Evolutionary conservation across 805 yeast genomes (phyloP).

Genomic region (Lachancea lanzarotensis): DNA sequence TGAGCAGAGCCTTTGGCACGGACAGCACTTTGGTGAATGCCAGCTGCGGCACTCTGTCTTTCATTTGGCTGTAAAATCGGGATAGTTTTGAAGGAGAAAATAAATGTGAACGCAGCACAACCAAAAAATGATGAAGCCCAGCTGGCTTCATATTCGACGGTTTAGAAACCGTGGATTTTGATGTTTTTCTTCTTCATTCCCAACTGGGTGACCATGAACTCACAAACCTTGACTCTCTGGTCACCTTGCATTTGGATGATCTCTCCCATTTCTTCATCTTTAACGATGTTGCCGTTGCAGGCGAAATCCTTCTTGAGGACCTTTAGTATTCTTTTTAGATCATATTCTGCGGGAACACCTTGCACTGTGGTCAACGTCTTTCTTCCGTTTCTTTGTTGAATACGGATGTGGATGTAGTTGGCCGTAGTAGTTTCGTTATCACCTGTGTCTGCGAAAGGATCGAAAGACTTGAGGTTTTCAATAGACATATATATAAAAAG

Average conservation of each 20-base stretch:
- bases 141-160: too few species aligned
- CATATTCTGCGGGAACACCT: constrained; percentile 94
- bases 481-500: constrained; percentile 46
- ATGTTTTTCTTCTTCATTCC: constrained; percentile 92
- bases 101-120: not conserved
- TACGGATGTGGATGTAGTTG: constrained; percentile 95
- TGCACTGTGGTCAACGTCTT: constrained; percentile 97
- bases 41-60: too few species aligned
- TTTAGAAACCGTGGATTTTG: constrained; percentile 95
- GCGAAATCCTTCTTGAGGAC: constrained; percentile 97
- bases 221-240: constrained; percentile 94
- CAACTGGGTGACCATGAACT: constrained; percentile 79
- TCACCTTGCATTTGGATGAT: constrained; percentile 98
- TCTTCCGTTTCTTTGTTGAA: constrained; percentile 99
- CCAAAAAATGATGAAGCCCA: not conserved
- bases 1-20: too few species aligned
- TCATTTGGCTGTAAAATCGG: too few species aligned
- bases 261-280: constrained; percentile 93
- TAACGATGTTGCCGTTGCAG: constrained; percentile 96
- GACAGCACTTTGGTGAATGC: too few species aligned
- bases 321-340: constrained; percentile 85
- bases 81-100: not conserved
- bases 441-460: constrained; percentile 99
- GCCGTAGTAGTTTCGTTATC: constrained; percentile 97
- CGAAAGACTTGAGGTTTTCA: constrained; percentile 83